These are phyloP conservation scores for Rhodotorula sp. DNA, from an alignment of 1,284 basidiomycete genomes.

Conservation along the genomic window DNA sequence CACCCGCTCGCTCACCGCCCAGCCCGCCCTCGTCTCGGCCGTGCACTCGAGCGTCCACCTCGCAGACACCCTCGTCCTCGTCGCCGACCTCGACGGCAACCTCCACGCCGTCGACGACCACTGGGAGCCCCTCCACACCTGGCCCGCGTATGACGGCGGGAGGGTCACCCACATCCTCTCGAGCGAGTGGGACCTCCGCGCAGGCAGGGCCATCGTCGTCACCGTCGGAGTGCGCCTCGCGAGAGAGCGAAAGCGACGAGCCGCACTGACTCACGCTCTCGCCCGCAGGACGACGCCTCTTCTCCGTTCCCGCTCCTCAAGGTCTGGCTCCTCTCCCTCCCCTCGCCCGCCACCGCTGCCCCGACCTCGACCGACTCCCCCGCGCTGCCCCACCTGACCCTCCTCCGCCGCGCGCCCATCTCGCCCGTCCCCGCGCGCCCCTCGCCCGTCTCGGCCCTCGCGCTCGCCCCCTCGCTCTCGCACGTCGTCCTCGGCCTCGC, in stretches of 20 bases:
- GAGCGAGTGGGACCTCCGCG: conserved; percentile 50
- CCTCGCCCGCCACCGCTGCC: conserved; percentile 73
- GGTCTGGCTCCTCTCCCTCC: conserved; percentile 80
- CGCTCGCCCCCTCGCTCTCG: conserved; percentile 74
- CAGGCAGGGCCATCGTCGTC: conserved; percentile 76
- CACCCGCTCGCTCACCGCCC: conserved; percentile 1
- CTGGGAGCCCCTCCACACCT: conserved; percentile 62
- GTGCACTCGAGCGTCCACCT: conserved; percentile 20
- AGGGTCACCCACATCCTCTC: conserved; percentile 26
- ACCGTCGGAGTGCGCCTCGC: conserved; percentile 73
- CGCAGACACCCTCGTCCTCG: conserved; percentile 60
- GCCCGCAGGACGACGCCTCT: conserved; percentile 52
- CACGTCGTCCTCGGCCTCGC: conserved; percentile 88
- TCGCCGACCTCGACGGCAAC: conserved; percentile 79
- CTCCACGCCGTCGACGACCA: conserved; percentile 72
- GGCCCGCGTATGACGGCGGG: conserved; percentile 42
- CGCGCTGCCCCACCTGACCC: conserved; percentile 55
- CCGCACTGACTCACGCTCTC: neutral
- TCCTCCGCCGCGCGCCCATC: conserved; percentile 57
- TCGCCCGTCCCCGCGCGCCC: conserved; percentile 52
- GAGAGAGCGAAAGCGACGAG: neutral
- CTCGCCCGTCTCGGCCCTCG: conserved; percentile 80
- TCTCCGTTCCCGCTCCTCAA: conserved; percentile 61
- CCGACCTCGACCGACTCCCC: neutral
- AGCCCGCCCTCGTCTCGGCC: conserved; percentile 6